These are phyloP conservation scores for Strobilomyces dryophilus DNA, from an alignment of 768 basidiomycete genomes.

Conservation along the genomic window DNA sequence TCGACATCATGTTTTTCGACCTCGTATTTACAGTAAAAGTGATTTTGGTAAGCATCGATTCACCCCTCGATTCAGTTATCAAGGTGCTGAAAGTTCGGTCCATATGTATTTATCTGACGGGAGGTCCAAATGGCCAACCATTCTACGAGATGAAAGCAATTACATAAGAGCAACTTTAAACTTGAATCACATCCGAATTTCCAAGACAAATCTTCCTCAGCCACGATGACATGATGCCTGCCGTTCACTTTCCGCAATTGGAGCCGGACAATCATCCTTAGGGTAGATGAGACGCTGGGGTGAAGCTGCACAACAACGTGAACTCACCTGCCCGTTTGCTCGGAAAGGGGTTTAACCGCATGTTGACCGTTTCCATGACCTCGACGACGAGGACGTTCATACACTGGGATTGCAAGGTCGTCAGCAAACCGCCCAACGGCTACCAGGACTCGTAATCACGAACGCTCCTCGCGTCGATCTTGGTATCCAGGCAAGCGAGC, in stretches of 20 bases:
- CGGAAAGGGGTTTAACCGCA: constrained; percentile 48
- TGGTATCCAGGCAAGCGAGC: constrained; percentile 50
- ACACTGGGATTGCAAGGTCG: constrained; percentile 34
- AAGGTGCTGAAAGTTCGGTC: no score
- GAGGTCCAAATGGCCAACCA: no score
- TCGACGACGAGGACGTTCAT: constrained; percentile 48
- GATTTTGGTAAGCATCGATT: no score
- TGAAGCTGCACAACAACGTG: neutral
- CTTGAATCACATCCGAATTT: no score
- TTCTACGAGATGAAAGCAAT: no score
- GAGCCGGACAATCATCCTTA: constrained; percentile 47
- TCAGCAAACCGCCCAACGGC: neutral
- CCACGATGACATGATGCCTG: constrained; percentile 41
- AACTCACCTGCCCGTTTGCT: constrained; percentile 44
- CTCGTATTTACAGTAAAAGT: no score
- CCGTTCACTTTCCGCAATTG: constrained; percentile 44
- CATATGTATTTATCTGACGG: no score
- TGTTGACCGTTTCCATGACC: constrained; percentile 35
- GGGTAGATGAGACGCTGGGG: neutral
- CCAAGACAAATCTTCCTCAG: constrained; percentile 64
- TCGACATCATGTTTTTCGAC: no score
- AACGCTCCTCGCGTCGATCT: constrained; percentile 39
- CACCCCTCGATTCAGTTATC: no score
- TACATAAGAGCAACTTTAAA: no score
- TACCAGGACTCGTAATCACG: constrained; percentile 32